phyloP scores from a whole-genome alignment of 495 filamentous ascomycete genomes.

The Xylaria scruposa region DNA sequence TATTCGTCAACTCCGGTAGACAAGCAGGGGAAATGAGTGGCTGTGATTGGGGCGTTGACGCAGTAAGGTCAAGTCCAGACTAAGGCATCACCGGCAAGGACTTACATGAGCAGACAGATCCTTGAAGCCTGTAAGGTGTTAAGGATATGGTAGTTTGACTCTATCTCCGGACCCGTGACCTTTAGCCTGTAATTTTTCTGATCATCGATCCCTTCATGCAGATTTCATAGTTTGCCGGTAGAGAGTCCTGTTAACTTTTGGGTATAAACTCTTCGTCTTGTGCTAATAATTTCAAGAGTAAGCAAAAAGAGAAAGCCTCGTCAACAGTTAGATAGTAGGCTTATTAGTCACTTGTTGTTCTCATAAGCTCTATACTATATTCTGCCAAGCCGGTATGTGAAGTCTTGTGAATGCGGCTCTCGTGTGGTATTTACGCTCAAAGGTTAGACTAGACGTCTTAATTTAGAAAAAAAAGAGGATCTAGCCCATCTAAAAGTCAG shows the following conservation, averaged over 20 bases:
- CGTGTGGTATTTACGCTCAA: background rate
- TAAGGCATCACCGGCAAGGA: background rate
- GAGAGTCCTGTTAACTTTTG: background rate
- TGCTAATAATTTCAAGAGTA: background rate
- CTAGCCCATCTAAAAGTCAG: background rate
- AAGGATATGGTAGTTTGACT: background rate
- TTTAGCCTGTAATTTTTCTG: background rate
- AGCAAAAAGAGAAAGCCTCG: background rate
- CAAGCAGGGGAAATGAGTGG: background rate
- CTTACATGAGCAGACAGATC: background rate
- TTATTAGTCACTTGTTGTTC: background rate
- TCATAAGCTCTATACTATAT: background rate
- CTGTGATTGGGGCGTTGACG: background rate
- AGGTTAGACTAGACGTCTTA: background rate
- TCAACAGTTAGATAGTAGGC: background rate
- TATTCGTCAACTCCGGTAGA: background rate
- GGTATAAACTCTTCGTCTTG: background rate
- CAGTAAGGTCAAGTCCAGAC: background rate
- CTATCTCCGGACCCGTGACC: background rate
- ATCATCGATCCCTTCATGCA: background rate
- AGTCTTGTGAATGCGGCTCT: background rate
- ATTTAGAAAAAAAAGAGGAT: background rate
- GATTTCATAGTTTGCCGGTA: background rate
- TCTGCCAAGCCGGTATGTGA: background rate
- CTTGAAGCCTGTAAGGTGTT: background rate